These are phyloP conservation scores for Phaeoacremonium minimum DNA, from an alignment of 2,329 filamentous ascomycete species.

Conservation along the genomic window DNA sequence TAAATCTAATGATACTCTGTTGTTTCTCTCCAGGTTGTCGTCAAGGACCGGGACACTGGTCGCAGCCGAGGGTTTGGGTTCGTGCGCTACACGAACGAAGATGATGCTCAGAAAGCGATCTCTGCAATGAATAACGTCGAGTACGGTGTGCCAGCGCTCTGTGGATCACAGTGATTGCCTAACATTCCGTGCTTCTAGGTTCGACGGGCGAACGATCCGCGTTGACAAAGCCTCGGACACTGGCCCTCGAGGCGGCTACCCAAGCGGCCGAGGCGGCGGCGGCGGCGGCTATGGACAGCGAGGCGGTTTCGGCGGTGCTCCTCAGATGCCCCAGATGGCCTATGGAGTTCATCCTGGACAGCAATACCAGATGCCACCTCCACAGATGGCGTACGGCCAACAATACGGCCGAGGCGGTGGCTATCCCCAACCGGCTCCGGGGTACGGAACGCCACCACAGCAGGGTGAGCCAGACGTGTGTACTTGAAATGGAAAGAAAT, in stretches of 20 bases:
- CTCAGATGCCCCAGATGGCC: conserved; percentile 27
- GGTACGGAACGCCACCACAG: conserved; percentile 34
- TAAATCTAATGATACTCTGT: too few species aligned
- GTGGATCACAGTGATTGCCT: too few species aligned
- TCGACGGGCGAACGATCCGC: conserved; percentile 90
- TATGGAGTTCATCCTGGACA: conserved; percentile 27
- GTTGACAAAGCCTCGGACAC: conserved; percentile 93
- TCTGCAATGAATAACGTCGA: conserved; percentile 81
- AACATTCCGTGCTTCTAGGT: conserved; percentile 58
- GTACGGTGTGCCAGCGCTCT: too few species aligned
- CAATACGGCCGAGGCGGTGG: conserved; percentile 39
- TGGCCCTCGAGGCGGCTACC: conserved; percentile 56
- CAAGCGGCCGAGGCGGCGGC: conserved; percentile 36
- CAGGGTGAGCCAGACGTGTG: conserved; percentile 25
- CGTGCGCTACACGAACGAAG: conserved; percentile 78
- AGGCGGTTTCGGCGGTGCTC: conserved; percentile 29
- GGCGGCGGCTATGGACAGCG: conserved; percentile 25
- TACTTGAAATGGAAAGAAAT: too few species aligned
- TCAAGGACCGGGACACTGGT: conserved; percentile 95
- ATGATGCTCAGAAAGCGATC: conserved; percentile 74
- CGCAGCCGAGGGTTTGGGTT: conserved; percentile 97
- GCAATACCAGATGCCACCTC: conserved; percentile 27
- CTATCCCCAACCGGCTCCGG: conserved; percentile 25
- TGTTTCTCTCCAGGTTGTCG: conserved; percentile 66
- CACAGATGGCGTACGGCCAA: conserved; percentile 32